Conservation (phyloP, 495 filamentous ascomycete genomes). For the Paragyromitra xinjiangensis region DNA sequence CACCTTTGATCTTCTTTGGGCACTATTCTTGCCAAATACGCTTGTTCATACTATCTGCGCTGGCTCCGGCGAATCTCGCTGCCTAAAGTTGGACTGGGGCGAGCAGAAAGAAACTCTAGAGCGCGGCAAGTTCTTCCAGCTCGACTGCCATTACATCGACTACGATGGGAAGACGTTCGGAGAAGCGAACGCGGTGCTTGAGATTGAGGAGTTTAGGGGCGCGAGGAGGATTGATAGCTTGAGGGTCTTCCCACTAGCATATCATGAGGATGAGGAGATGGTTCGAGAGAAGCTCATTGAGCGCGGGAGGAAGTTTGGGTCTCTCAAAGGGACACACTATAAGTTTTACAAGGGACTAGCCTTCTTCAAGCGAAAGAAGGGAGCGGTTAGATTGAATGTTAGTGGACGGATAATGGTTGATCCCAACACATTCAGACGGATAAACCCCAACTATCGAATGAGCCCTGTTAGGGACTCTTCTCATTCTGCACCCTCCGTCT, state of each 20-base stretch:
- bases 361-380: constrained; percentile 83
- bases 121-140: constrained; percentile 69
- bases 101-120: constrained; percentile 52
- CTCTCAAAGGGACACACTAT: constrained; percentile 84
- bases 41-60: constrained; percentile 61
- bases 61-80: constrained; percentile 60
- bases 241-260: constrained; percentile 79
- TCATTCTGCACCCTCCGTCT: constrained; percentile 11
- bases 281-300: constrained; percentile 75
- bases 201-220: constrained; percentile 83
- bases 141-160: constrained; percentile 75
- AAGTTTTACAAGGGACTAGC: constrained; percentile 84
- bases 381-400: constrained; percentile 83
- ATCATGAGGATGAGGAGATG: constrained; percentile 77
- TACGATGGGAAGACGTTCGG: constrained; percentile 53
- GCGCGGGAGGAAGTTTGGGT: constrained; percentile 85
- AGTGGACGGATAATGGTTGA: constrained; percentile 94
- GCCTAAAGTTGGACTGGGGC: constrained; percentile 58
- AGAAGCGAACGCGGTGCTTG: constrained; percentile 58
- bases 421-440: constrained; percentile 82
- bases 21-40: constrained; percentile 61
- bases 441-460: constrained; percentile 89
- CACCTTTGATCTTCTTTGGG: constrained; percentile 63
- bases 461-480: constrained; percentile 60
- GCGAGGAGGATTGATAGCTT: constrained; percentile 84